Conservation (phyloP, 192 early-diverging fungal species). For the Spinellus fusiger region DNA sequence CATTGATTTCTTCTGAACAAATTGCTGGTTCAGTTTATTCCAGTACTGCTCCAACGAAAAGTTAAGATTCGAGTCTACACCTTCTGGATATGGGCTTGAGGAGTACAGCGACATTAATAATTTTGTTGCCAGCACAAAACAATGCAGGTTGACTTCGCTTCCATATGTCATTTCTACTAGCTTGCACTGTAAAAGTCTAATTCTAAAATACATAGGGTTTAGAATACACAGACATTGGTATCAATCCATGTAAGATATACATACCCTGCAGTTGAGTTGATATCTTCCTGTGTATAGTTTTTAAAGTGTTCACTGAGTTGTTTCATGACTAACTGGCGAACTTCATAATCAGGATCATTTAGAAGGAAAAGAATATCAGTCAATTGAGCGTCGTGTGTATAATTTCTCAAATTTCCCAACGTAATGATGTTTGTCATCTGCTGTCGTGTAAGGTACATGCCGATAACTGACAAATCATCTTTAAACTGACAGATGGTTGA, state of each 20-base stretch:
- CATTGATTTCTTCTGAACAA: constrained; percentile 37
- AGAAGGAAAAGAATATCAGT: constrained; percentile 35
- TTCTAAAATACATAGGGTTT: not conserved
- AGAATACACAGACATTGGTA: not conserved
- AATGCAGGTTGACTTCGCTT: constrained; percentile 39
- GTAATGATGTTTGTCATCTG: constrained; percentile 33
- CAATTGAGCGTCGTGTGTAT: constrained; percentile 2
- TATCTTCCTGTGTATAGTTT: not conserved
- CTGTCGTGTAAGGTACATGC: constrained; percentile 38
- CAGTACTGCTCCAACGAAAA: constrained; percentile 38
- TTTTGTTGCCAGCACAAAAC: constrained; percentile 36
- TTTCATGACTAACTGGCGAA: constrained; percentile 47
- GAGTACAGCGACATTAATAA: constrained; percentile 37
- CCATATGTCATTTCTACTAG: constrained; percentile 35
- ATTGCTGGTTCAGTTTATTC: constrained; percentile 32
- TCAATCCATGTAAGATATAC: not conserved
- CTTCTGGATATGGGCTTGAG: constrained; percentile 3
- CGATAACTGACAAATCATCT: constrained; percentile 5
- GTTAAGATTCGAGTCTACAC: constrained; percentile 4
- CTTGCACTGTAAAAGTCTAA: constrained; percentile 22
- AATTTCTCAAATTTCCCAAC: constrained; percentile 13
- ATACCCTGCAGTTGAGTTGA: constrained; percentile 4
- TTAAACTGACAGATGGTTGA: not conserved
- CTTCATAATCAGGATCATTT: constrained; percentile 57
- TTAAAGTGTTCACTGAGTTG: constrained; percentile 28